Evolutionary conservation across 2,329 filamentous ascomycete genomes (phyloP), one percentile per base, ranked within the genome.

Genomic region (Cladosporium oxysporum): DNA sequence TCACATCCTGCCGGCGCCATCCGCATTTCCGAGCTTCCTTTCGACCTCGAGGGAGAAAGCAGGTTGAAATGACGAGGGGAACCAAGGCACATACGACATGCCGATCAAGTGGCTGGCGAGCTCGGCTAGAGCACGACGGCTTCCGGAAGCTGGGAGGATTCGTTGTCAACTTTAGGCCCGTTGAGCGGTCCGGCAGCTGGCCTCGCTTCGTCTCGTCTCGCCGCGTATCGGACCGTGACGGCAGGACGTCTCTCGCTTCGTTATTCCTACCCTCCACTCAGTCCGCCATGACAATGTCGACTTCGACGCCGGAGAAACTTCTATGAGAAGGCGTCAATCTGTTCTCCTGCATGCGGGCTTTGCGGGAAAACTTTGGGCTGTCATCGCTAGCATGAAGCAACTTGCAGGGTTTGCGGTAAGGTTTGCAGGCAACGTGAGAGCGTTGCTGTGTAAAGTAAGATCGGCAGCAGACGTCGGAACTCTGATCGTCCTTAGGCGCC

Each of bases 191-290:
- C 55, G 29, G 23, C 11, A 58, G 53, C 53, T 58, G 23, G 4
- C 49, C 49, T 31, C 50, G 50, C 50, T n/a, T 44, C 37, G 37
- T n/a, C 18, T 44, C 37, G 37, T 44, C 37, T 44, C 37, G 37
- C 37, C 31, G 53, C 31, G 53, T 58, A 41, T 58, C 55, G 55
- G 55, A 58, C 55, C 55, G 55, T 35, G n/a, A 58, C 55, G 55
- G 55, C 26, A 41, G 23, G 23, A 37, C 21, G 33, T 44, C 41
- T 44, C 41, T 44, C 35, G 35, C 41, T 44, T 21, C 41, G 10
- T 21, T 3, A 21, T 21, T 21, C 41, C 12, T 21, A 14, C n/a
- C n/a, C n/a, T n/a, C n/a, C n/a, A n/a, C 14, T 41, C 14, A 21
- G 7, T 44, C 3, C 41, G 21, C 41, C 41, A 14, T 44, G 10